Base-by-base conservation (phyloP, 176 grass and related monocot species). In the Avena insularis region DNA sequence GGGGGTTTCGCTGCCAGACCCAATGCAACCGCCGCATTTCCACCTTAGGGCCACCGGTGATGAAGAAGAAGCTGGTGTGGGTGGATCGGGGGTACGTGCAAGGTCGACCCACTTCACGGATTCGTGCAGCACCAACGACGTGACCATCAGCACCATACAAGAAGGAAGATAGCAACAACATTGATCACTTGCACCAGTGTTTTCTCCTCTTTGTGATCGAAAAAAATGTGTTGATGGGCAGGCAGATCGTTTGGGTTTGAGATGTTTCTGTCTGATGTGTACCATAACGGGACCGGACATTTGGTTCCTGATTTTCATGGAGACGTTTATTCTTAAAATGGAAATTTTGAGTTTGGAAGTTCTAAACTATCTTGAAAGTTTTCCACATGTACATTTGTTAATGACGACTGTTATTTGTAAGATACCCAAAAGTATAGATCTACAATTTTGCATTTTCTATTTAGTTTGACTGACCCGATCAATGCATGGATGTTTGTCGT, bases 11-110 rank as follows among this genome's bases (percentile, higher is more conserved):
- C 64, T 87, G 38, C 61, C 84, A 43, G 88, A 90, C 53, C 88
- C 88, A 43, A 14, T 3, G 15, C 53, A 15, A 6, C 88, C 84
- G 63, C 88, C 84, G 20, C 71, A 86, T 84, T 90, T 86, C 83
- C 21, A 81, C 10, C 79, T 90, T 7, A 38, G 88, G 51, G 53
- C 83, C 68, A 20, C 45, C 66, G 17, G 12, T 63, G 66, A 46
- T 74, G 46, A 50, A 16, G 60, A 50, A 3, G 20, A 19, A 40
- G 81, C 80, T 2, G 79, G 19, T 63, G 48, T 46, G 56, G 45
- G 16, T 31, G 14, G 73, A n/a, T 15, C 55, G 66, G 45, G 36
- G 45, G 55, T 3, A 0, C 19, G 29, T 12, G 36, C 13, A 4
- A 14, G 16, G 23, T 83, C 36, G 48, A 63, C 78, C 15, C 19